Evolutionary conservation across 2,329 filamentous ascomycete genomes (phyloP).

Genomic region (Diaporthe sp.): DNA sequence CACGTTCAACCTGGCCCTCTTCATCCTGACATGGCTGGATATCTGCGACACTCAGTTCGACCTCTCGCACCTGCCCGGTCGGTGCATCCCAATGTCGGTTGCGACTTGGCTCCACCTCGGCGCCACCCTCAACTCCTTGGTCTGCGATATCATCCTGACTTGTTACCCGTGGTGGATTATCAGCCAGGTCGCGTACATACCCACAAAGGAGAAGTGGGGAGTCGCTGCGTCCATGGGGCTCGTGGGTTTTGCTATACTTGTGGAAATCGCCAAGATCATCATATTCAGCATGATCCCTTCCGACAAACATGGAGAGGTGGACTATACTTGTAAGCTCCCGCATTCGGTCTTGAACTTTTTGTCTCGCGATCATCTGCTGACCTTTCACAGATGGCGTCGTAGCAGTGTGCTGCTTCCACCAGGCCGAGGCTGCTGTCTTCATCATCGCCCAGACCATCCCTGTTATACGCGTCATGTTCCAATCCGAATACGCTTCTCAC

Average conservation of each 20-base stretch:
- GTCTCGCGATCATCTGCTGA: neutral
- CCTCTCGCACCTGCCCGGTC: neutral
- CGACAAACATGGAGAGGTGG: slow-evolving; percentile 7
- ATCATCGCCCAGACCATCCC: slow-evolving; percentile 30
- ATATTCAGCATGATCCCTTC: slow-evolving; percentile 14
- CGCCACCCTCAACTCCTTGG: slow-evolving; percentile 2
- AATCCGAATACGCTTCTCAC: neutral
- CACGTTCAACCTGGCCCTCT: neutral
- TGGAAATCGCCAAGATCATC: neutral
- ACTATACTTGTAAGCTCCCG: slow-evolving; percentile 27
- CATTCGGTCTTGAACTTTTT: neutral
- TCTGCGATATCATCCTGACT: slow-evolving; percentile 29
- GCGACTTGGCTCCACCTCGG: slow-evolving; percentile 19
- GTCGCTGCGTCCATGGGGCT: slow-evolving; percentile 29
- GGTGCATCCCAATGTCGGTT: slow-evolving; percentile 3
- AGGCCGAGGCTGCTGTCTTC: slow-evolving; percentile 24
- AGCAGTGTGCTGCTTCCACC: slow-evolving; percentile 1
- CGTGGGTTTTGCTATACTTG: neutral
- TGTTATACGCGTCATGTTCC: slow-evolving; percentile 20
- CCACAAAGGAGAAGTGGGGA: slow-evolving; percentile 21
- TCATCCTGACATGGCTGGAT: slow-evolving; percentile 30
- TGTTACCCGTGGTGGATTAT: slow-evolving; percentile 32
- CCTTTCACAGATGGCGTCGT: slow-evolving; percentile 9
- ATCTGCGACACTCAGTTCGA: slow-evolving; percentile 29
- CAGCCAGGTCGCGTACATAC: slow-evolving; percentile 22